Base-by-base conservation (phyloP, 2,329 filamentous ascomycete genomes). In the Lachnellula suecica region DNA sequence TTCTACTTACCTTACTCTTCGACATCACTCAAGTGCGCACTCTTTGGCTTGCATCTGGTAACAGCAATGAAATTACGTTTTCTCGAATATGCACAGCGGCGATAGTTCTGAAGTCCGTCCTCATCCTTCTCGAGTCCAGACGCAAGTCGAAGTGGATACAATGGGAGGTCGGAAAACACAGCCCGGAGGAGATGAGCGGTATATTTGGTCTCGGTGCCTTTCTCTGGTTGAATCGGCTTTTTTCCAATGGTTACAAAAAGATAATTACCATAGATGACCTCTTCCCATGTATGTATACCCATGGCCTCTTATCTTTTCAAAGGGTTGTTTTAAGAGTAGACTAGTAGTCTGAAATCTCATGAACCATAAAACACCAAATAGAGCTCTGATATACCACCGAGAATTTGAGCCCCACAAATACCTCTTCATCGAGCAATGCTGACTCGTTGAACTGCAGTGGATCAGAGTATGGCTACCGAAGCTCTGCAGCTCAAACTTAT, bases 141-240 rank as follows among this genome's bases (percentile, higher is more conserved):
- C 47, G 48, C 6, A 62, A 62, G 43, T 41, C 52, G 20, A 46
- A 22, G 55, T 47, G 54, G 46, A 35, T 54, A 31, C 34, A 43
- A 22, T 49, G 13, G 45, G 40, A 44, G 34, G 22, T 37, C 23
- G 56, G 44, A 34, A 27, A 31, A 15, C 52, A 52, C 31, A 54
- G 31, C 25, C 53, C 45, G 5, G 48, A 45, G 66, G 70, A 56
- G 60, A 67, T 62, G 6, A 65, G 61, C 31, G 61, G 67, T 4
- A 58, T 70, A 7, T 66, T 69, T 40, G 60, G 56, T 23, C 60
- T 66, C 11, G 60, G 62, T 20, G 56, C 67, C 19, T 68, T 67
- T 51, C 63, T 54, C 47, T 72, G 69, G 69, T 55, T 71, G 2
- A 68, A 69, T 42, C 47, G 47, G 9, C 41, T 71, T 2, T 69